phyloP scores from a whole-genome alignment of 768 basidiomycete species.

The Kwoniella mangroviensis region DNA sequence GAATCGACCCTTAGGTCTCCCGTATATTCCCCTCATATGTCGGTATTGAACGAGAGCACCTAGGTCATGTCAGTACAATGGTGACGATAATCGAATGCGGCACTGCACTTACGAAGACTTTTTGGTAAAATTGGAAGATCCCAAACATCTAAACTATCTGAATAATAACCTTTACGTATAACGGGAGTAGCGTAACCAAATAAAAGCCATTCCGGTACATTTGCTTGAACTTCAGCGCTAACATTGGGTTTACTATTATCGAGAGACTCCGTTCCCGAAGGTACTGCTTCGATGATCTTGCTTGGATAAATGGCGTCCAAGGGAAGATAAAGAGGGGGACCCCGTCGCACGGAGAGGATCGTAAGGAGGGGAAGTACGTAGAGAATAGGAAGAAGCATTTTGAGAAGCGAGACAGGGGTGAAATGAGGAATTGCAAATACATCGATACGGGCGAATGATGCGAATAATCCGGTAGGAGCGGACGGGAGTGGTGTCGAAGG shows the following conservation, averaged over 20 bases:
- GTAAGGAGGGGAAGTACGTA: slow-evolving; percentile 60
- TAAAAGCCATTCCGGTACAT: slow-evolving; percentile 64
- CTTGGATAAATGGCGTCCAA: slow-evolving; percentile 72
- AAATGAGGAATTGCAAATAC: slow-evolving; percentile 9
- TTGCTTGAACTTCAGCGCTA: slow-evolving; percentile 62
- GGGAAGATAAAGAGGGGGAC: slow-evolving; percentile 76
- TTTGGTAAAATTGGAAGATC: slow-evolving; percentile 82
- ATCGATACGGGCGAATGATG: slow-evolving; percentile 29
- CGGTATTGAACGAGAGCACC: slow-evolving; percentile 45
- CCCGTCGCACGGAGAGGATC: slow-evolving; percentile 65
- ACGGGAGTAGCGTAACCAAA: slow-evolving; percentile 89
- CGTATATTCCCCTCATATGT: slow-evolving; percentile 47
- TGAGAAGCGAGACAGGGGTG: slow-evolving; percentile 15
- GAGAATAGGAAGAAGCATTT: slow-evolving; percentile 40
- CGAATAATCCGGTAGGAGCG: slow-evolving; percentile 20
- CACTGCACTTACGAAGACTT: slow-evolving; percentile 64
- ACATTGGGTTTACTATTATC: slow-evolving; percentile 72
- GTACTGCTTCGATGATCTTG: slow-evolving; percentile 42
- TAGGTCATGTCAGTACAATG: slow-evolving; percentile 11
- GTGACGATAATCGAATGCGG: not conserved
- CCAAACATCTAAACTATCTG: slow-evolving; percentile 77
- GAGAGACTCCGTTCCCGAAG: slow-evolving; percentile 29
- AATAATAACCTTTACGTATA: slow-evolving; percentile 76
- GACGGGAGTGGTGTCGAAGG: slow-evolving; percentile 46
- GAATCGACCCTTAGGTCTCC: slow-evolving; percentile 40